Percentiles rank a stretch among this genome's conserved stretches.
phyloP scores from a whole-genome alignment of 2,329 filamentous ascomycete species.

The Colletotrichum sp. region DNA sequence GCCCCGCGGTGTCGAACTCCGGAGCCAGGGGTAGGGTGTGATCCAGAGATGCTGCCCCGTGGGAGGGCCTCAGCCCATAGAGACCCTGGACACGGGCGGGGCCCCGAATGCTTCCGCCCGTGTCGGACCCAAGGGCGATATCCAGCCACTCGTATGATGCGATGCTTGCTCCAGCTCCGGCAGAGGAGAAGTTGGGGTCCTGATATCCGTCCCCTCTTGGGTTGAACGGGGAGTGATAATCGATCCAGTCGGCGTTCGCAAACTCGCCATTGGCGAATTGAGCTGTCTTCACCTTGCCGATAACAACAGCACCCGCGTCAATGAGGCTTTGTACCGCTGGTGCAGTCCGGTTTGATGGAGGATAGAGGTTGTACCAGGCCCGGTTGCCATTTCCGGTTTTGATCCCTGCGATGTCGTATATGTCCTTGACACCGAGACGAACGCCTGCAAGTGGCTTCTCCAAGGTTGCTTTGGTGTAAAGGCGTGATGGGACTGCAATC shows the following conservation, averaged over 20 bases:
- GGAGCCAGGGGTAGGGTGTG: constrained; percentile 43
- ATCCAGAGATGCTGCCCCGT: constrained; percentile 38
- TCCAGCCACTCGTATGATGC: constrained; percentile 28
- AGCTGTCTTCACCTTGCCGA: constrained; percentile 52
- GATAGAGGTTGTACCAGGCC: constrained; percentile 63
- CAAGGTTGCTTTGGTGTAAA: constrained; percentile 55
- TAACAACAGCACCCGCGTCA: constrained; percentile 60
- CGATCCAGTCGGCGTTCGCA: constrained; percentile 54
- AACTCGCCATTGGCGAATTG: constrained; percentile 50
- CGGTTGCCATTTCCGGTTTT: constrained; percentile 61
- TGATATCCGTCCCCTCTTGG: constrained; percentile 53
- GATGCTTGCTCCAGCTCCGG: constrained; percentile 33
- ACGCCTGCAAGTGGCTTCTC: constrained; percentile 55
- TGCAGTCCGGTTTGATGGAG: constrained; percentile 50
- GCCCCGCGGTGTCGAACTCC: not conserved
- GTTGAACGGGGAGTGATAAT: constrained; percentile 47
- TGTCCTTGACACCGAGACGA: constrained; percentile 64
- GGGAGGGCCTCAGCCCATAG: constrained; percentile 41
- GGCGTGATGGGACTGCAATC: constrained; percentile 57
- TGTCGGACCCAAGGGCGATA: constrained; percentile 23
- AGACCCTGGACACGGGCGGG: constrained; percentile 45
- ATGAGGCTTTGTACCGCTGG: constrained; percentile 61
- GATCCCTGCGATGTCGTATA: constrained; percentile 59
- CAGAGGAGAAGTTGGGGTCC: constrained; percentile 49
- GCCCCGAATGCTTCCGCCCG: constrained; percentile 46